Evolutionary conservation across 1,284 basidiomycete species (phyloP).

Genomic region (Cutaneotrichosporon sp.): DNA sequence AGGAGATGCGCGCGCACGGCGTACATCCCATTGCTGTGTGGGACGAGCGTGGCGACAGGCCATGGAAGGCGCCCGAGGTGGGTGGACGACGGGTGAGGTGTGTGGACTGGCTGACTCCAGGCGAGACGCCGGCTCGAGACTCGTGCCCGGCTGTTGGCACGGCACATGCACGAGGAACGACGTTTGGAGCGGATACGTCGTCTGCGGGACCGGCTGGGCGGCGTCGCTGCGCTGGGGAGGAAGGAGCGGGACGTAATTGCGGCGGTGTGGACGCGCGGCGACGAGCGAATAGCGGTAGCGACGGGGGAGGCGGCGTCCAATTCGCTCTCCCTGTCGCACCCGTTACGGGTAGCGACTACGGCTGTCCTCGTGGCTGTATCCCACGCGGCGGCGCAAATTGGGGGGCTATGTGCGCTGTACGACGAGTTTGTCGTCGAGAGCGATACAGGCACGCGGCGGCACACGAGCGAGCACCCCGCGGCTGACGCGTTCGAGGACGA

Average conservation of each 20-base stretch:
- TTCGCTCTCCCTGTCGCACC: too few relatives aligned
- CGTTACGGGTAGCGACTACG: neutral
- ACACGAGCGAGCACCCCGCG: neutral
- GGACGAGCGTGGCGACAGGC: conserved; percentile 41
- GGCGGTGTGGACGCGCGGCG: neutral
- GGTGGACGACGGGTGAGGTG: conserved; percentile 1
- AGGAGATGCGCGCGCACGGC: conserved; percentile 30
- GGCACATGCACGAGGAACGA: conserved; percentile 35
- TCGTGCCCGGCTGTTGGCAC: conserved; percentile 24
- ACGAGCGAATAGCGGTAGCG: neutral
- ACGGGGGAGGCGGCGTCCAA: too few relatives aligned
- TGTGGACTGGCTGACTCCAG: conserved; percentile 11
- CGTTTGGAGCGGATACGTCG: conserved; percentile 19
- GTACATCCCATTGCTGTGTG: conserved; percentile 43
- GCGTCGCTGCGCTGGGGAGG: neutral
- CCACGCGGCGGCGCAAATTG: neutral
- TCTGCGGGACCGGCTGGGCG: conserved; percentile 10
- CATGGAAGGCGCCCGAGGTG: conserved; percentile 47
- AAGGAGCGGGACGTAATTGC: neutral
- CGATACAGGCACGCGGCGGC: neutral
- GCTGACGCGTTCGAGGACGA: conserved; percentile 9
- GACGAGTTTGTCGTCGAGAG: conserved; percentile 9
- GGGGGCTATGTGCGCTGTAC: neutral
- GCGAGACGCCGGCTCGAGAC: conserved; percentile 17
- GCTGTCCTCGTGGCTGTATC: neutral